Conservation (phyloP, 2,329 filamentous ascomycete genomes). For the Tolypocladium guangdongense region DNA sequence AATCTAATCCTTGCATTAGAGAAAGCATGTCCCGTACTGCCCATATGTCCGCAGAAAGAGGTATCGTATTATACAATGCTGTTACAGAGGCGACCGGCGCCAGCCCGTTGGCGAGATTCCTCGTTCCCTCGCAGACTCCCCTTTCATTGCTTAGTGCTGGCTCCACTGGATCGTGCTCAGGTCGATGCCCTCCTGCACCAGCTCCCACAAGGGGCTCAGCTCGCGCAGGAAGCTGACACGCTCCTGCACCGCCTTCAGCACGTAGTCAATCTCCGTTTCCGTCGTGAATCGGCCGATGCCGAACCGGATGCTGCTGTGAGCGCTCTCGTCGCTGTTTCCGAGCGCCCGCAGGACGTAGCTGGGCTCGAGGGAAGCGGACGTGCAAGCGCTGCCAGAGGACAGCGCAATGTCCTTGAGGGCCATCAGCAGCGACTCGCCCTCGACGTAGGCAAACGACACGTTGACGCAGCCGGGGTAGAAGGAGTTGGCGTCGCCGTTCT, state of each 20-base stretch:
- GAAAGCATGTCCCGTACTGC: neutral
- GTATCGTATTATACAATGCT: conserved; percentile 23
- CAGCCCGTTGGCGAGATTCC: neutral
- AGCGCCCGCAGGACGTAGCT: conserved; percentile 92
- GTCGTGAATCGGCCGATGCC: conserved; percentile 97
- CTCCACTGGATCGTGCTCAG: conserved; percentile 97
- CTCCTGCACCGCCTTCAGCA: conserved; percentile 84
- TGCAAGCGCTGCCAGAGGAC: conserved; percentile 93
- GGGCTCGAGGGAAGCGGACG: conserved; percentile 89
- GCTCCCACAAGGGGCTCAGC: conserved; percentile 90
- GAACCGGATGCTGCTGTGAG: conserved; percentile 95
- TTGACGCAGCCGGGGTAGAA: conserved; percentile 98
- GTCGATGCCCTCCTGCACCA: conserved; percentile 94
- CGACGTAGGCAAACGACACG: conserved; percentile 95
- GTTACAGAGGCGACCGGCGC: conserved; percentile 18
- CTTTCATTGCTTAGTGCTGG: conserved; percentile 57
- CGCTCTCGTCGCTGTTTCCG: conserved; percentile 93
- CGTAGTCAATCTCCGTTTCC: conserved; percentile 91
- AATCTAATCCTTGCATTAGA: neutral
- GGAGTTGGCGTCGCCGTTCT: conserved; percentile 73
- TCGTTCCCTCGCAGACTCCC: neutral
- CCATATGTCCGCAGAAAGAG: conserved; percentile 11
- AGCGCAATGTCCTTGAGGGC: conserved; percentile 95
- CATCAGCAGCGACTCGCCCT: conserved; percentile 97
- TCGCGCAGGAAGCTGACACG: conserved; percentile 89